Percentiles rank a stretch among this genome's conserved stretches.
Evolutionary conservation across 306 rosid genomes (phyloP).

Genomic region (Vigna nakashimae): DNA sequence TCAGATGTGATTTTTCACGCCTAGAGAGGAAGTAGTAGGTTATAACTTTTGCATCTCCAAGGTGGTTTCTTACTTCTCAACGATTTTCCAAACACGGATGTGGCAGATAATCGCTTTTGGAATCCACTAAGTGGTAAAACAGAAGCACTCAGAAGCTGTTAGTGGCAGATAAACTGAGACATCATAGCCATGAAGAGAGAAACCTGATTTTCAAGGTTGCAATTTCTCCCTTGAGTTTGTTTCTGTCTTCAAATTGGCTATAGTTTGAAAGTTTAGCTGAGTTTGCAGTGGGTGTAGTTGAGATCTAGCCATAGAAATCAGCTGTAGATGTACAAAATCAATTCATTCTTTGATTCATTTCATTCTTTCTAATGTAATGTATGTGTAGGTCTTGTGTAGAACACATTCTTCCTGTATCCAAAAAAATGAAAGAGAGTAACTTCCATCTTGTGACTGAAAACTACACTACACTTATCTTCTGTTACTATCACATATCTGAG

Average conservation of each 20-base stretch:
- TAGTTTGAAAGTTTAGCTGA: constrained; percentile 16
- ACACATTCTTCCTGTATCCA: constrained; percentile 16
- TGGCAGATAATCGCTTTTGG: constrained; percentile 34
- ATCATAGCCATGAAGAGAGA: constrained; percentile 27
- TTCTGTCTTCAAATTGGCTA: constrained; percentile 34
- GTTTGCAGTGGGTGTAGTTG: constrained; percentile 41
- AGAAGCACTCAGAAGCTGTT: constrained; percentile 32
- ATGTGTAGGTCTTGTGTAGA: constrained; percentile 24
- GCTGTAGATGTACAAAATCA: constrained; percentile 49
- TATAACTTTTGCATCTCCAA: neutral
- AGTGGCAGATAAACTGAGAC: constrained; percentile 37
- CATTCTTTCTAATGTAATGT: constrained; percentile 48
- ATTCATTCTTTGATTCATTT: constrained; percentile 63
- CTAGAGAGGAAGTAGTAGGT: neutral
- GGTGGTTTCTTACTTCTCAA: neutral
- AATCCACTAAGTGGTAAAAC: constrained; percentile 35
- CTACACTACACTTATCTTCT: constrained; percentile 17
- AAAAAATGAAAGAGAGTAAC: neutral
- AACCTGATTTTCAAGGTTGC: neutral
- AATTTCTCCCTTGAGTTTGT: neutral
- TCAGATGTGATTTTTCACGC: neutral
- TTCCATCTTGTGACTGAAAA: constrained; percentile 23
- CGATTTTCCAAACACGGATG: neutral
- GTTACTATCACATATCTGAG: neutral
- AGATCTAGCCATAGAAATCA: constrained; percentile 46